These are phyloP conservation scores for Penicillium sp. DNA, from an alignment of 2,329 filamentous ascomycete species.

Conservation along the genomic window DNA sequence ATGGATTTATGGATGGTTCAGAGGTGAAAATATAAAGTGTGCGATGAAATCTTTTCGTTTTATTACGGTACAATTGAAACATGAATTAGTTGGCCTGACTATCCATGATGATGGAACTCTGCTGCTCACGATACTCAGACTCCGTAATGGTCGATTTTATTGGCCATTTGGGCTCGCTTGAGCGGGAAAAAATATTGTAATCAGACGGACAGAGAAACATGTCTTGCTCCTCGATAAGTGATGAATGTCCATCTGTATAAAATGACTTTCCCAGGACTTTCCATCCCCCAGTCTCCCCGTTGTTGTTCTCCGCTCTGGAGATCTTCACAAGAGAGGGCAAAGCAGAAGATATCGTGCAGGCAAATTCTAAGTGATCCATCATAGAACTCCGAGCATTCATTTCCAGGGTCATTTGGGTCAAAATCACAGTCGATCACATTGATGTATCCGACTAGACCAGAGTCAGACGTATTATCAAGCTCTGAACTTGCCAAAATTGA, in stretches of 20 bases:
- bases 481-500: conserved; percentile 14
- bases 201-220: conserved; percentile 8
- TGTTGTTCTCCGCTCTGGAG: conserved; percentile 3
- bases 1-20: no score
- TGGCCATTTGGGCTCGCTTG: not conserved
- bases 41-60: no score
- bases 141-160: conserved; percentile 1
- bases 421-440: conserved; percentile 10
- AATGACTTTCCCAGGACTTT: not conserved
- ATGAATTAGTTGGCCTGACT: not conserved
- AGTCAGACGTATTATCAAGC: not conserved
- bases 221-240: not conserved
- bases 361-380: conserved; percentile 11
- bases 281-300: conserved; percentile 15
- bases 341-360: conserved; percentile 6
- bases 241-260: conserved; percentile 12
- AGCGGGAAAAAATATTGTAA: not conserved
- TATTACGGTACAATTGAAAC: not conserved
- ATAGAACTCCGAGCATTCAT: conserved; percentile 10
- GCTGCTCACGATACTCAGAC: conserved; percentile 6
- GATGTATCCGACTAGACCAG: conserved; percentile 8
- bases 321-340: conserved; percentile 10
- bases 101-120: not conserved
- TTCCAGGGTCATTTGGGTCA: conserved; percentile 3
- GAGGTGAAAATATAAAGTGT: no score